A percentile compares a stretch with the other conserved stretches of the same genome.
phyloP scores from a whole-genome alignment of 805 yeast species.

The Dipodascus albidus region DNA sequence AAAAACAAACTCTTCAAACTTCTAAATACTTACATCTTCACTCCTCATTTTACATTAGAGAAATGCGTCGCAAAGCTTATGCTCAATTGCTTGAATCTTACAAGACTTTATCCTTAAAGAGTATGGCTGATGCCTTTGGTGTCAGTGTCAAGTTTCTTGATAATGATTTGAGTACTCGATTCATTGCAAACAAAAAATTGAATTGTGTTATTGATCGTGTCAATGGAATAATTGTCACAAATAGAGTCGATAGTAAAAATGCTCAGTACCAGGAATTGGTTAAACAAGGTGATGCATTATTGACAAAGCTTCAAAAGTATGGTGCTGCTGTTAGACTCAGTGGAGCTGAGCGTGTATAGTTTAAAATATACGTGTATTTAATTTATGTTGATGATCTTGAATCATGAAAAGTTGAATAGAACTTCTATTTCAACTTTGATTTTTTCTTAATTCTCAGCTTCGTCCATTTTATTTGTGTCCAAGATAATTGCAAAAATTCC shows the following conservation, averaged over 20 bases:
- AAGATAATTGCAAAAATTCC: too few relatives aligned
- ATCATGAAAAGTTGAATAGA: too few relatives aligned
- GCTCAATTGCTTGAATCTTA: constrained; percentile 90
- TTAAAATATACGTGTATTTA: too few relatives aligned
- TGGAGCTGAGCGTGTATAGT: constrained; percentile 51
- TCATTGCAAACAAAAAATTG: constrained; percentile 85
- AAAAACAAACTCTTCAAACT: constrained; percentile 55
- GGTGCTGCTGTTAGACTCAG: constrained; percentile 95
- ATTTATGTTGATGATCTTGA: background rate
- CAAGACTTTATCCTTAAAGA: constrained; percentile 75
- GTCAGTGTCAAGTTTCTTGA: constrained; percentile 84
- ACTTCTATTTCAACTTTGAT: background rate
- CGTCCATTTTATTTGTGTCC: background rate
- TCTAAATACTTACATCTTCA: constrained; percentile 65
- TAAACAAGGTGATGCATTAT: constrained; percentile 83
- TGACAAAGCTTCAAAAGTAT: constrained; percentile 91
- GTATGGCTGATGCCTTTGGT: constrained; percentile 92
- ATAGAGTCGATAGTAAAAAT: constrained; percentile 92
- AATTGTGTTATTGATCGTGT: constrained; percentile 95
- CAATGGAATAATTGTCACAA: constrained; percentile 85
- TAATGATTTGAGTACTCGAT: constrained; percentile 60
- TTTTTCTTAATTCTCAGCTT: background rate
- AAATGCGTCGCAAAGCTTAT: constrained; percentile 90
- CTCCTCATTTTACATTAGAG: constrained; percentile 76
- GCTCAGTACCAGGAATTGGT: constrained; percentile 82